These are phyloP conservation scores for Hypoxylon perforatum DNA, from an alignment of 495 filamentous ascomycete species.

Conservation along the genomic window DNA sequence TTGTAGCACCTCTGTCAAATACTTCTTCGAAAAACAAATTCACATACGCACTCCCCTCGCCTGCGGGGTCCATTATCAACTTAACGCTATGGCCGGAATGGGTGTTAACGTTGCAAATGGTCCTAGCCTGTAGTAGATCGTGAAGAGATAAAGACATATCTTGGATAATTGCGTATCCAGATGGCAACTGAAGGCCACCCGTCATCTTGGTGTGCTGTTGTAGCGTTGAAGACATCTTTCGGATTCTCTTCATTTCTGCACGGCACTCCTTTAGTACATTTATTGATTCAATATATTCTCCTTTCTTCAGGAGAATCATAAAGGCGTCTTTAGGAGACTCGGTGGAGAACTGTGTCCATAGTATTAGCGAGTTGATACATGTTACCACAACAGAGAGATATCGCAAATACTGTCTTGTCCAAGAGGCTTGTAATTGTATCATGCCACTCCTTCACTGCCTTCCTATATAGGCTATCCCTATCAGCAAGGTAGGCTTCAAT, in stretches of 20 bases:
- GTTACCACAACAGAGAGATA: not conserved
- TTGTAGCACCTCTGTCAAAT: not conserved
- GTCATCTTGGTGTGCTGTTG: not conserved
- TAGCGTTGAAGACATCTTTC: not conserved
- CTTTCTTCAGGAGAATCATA: not conserved
- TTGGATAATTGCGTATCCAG: constrained; percentile 3
- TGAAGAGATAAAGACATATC: constrained; percentile 11
- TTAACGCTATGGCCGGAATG: not conserved
- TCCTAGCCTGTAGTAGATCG: not conserved
- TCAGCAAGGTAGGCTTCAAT: constrained; percentile 1
- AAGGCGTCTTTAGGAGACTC: too few species aligned
- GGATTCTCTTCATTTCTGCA: constrained; percentile 3
- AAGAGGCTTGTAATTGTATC: constrained; percentile 3
- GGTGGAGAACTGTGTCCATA: too few species aligned
- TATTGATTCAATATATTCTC: constrained; percentile 1
- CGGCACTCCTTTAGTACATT: constrained; percentile 1
- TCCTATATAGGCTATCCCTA: constrained; percentile 6
- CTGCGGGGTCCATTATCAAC: constrained; percentile 1
- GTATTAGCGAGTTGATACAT: not conserved
- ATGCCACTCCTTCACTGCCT: not conserved
- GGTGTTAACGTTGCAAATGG: not conserved
- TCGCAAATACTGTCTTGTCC: not conserved
- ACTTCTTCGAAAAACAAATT: constrained; percentile 11
- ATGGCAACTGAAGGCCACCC: not conserved
- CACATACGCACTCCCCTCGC: not conserved